phyloP scores from a whole-genome alignment of 2,329 filamentous ascomycete species.

The Lasiodiplodia sp. region DNA sequence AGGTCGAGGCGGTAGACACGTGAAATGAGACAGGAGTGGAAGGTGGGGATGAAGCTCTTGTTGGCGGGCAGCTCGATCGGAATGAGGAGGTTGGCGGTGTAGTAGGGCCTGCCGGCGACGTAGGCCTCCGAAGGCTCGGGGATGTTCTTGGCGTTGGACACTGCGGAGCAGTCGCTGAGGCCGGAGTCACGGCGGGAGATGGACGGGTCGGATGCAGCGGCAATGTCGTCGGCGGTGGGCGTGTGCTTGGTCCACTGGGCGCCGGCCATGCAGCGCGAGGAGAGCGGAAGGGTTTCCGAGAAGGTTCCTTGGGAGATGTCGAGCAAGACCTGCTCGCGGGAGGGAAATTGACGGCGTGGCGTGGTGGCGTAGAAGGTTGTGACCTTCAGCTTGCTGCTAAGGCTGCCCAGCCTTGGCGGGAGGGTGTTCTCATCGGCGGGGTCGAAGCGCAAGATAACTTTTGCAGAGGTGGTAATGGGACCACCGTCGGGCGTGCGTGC shows the following conservation, averaged over 20 bases:
- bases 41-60: slow-evolving; percentile 72
- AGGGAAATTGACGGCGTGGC: slow-evolving; percentile 60
- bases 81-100: slow-evolving; percentile 68
- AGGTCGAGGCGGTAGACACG: slow-evolving; percentile 69
- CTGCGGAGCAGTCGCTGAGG: slow-evolving; percentile 43
- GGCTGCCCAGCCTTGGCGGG: slow-evolving; percentile 61
- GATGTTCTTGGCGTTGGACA: slow-evolving; percentile 34
- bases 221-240: slow-evolving; percentile 34
- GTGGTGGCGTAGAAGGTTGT: slow-evolving; percentile 63
- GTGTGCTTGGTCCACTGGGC: slow-evolving; percentile 63
- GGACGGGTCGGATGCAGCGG: slow-evolving; percentile 33
- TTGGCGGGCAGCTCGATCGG: slow-evolving; percentile 67
- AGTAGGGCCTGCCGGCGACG: slow-evolving; percentile 57
- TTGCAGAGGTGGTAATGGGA: slow-evolving; percentile 62
- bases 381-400: slow-evolving; percentile 64
- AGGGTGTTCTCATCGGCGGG: slow-evolving; percentile 56
- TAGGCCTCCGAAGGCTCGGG: slow-evolving; percentile 46
- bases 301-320: slow-evolving; percentile 62
- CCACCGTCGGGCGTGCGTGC: slow-evolving; percentile 46
- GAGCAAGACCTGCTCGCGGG: slow-evolving; percentile 49
- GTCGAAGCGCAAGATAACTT: slow-evolving; percentile 67
- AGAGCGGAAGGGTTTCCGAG: slow-evolving; percentile 60
- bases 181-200: slow-evolving; percentile 50
- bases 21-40: slow-evolving; percentile 73
- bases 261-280: slow-evolving; percentile 63